Percentiles rank a stretch among this genome's conserved stretches.
Evolutionary conservation across 1,284 basidiomycete species (phyloP).

Genomic region (Meira miltonrushii): DNA sequence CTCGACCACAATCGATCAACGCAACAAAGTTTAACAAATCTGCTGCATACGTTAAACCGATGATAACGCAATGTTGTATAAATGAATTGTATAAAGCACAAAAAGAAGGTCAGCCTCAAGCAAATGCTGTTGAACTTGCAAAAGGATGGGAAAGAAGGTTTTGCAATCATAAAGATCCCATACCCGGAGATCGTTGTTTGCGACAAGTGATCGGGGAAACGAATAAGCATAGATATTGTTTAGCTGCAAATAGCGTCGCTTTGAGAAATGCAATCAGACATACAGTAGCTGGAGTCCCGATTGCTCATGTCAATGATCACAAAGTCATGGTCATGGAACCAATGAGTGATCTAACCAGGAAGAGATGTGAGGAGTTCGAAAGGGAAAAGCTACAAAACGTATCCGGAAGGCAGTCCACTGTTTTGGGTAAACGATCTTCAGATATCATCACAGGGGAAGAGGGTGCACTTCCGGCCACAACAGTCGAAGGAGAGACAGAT

Average conservation of each 20-base stretch:
- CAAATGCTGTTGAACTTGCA: slow-evolving; percentile 74
- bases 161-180: slow-evolving; percentile 83
- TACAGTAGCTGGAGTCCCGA: slow-evolving; percentile 31
- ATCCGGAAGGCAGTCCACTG: slow-evolving; percentile 17
- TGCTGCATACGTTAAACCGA: slow-evolving; percentile 35
- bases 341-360: slow-evolving; percentile 40
- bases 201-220: slow-evolving; percentile 65
- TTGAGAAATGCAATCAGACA: slow-evolving; percentile 28
- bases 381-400: slow-evolving; percentile 24
- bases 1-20: too few species aligned
- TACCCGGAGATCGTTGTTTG: slow-evolving; percentile 78
- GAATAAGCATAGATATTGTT: slow-evolving; percentile 49
- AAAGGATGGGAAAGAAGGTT: slow-evolving; percentile 86
- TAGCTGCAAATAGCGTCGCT: slow-evolving; percentile 27
- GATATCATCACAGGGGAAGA: slow-evolving; percentile 24
- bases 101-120: slow-evolving; percentile 2
- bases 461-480: background rate
- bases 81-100: slow-evolving; percentile 38
- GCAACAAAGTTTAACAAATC: background rate
- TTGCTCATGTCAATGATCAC: slow-evolving; percentile 44
- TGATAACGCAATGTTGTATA: slow-evolving; percentile 52
- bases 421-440: slow-evolving; percentile 11
- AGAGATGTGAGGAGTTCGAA: slow-evolving; percentile 19
- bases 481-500: slow-evolving; percentile 54
- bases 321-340: slow-evolving; percentile 49